phyloP scores from a whole-genome alignment of 2,329 filamentous ascomycete genomes.

The Apiospora hydei region DNA sequence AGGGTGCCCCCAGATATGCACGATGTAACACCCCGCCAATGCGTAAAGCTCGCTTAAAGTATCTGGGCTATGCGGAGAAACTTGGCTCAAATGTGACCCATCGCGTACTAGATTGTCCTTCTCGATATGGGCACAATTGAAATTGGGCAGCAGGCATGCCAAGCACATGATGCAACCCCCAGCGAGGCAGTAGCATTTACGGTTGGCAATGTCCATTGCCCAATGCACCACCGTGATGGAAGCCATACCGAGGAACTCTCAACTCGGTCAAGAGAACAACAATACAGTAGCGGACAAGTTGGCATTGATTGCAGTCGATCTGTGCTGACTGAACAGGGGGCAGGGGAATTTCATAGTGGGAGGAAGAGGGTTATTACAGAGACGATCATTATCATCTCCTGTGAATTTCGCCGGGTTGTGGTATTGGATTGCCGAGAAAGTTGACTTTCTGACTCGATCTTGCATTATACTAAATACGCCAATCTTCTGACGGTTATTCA shows the following conservation, averaged over 20 bases:
- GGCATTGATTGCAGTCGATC: neutral
- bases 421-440: neutral
- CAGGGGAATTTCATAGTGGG: neutral
- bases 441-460: neutral
- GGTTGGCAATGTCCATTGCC: neutral
- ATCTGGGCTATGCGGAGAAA: neutral
- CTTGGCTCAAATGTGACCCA: slow-evolving; percentile 1
- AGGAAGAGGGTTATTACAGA: neutral
- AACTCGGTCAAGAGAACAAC: neutral
- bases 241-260: neutral
- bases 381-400: neutral
- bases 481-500: neutral
- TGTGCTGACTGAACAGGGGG: neutral
- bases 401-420: neutral
- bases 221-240: neutral
- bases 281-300: neutral
- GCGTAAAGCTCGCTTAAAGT: neutral
- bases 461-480: neutral
- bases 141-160: neutral
- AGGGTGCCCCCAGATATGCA: slow-evolving; percentile 9
- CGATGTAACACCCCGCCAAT: slow-evolving; percentile 38
- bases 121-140: neutral
- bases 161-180: slow-evolving; percentile 1
- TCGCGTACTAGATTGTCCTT: neutral
- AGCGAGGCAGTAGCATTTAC: neutral